These are phyloP conservation scores for Lophium mytilinum DNA, from an alignment of 495 filamentous ascomycete genomes.

Conservation along the genomic window DNA sequence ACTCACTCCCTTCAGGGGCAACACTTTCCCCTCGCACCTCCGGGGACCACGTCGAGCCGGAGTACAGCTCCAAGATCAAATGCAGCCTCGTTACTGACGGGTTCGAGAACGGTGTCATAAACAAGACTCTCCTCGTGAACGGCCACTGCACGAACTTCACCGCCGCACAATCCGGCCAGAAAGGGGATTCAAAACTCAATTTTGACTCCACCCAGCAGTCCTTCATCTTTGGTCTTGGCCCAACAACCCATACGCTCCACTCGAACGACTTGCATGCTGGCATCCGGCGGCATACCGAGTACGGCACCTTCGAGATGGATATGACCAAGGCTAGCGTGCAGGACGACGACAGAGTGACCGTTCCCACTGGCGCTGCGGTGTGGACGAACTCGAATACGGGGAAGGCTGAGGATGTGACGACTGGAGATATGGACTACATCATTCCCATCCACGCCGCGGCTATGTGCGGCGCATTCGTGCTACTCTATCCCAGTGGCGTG, in stretches of 20 bases:
- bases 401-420: not conserved
- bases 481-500: conserved; percentile 48
- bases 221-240: conserved; percentile 53
- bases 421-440: conserved; percentile 29
- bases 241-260: conserved; percentile 29
- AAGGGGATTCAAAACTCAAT: conserved; percentile 23
- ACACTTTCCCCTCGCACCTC: conserved; percentile 43
- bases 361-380: not conserved
- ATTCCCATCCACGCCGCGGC: conserved; percentile 44
- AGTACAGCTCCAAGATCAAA: conserved; percentile 33
- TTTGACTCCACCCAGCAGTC: conserved; percentile 30
- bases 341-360: conserved; percentile 8
- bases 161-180: conserved; percentile 27
- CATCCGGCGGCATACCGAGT: conserved; percentile 46
- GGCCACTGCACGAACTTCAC: conserved; percentile 43
- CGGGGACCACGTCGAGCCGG: conserved; percentile 42
- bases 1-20: conserved; percentile 28
- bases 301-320: conserved; percentile 49
- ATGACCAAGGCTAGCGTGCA: conserved; percentile 40
- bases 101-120: conserved; percentile 33
- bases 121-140: conserved; percentile 39
- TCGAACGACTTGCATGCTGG: conserved; percentile 36
- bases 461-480: conserved; percentile 45
- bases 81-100: conserved; percentile 32
- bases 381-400: conserved; percentile 12